These are phyloP conservation scores for Penicillium corylophilum DNA, from an alignment of 2,329 filamentous ascomycete genomes.

Conservation along the genomic window DNA sequence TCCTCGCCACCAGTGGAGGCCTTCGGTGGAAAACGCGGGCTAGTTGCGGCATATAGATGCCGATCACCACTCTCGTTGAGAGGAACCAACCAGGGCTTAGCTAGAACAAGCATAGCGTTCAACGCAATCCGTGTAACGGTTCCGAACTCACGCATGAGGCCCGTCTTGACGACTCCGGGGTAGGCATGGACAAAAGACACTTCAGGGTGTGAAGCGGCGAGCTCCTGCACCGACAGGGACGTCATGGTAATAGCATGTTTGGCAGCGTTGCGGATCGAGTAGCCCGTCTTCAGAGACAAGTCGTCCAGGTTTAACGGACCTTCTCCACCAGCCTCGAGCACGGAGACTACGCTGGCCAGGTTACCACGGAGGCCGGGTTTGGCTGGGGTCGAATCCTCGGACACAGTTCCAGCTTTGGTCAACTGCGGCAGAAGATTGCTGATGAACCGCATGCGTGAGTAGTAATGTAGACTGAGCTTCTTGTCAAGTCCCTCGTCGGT, in stretches of 20 bases:
- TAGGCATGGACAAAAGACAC: constrained; percentile 53
- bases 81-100: constrained; percentile 11
- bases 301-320: constrained; percentile 14
- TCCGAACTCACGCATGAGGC: constrained; percentile 10
- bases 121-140: constrained; percentile 5
- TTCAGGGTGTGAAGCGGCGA: constrained; percentile 48
- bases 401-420: constrained; percentile 5
- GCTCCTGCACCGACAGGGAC: constrained; percentile 29
- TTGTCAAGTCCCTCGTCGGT: constrained; percentile 34
- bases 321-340: constrained; percentile 14
- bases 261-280: constrained; percentile 12
- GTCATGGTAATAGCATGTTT: constrained; percentile 19
- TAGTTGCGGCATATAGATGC: constrained; percentile 19
- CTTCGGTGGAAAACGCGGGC: constrained; percentile 12
- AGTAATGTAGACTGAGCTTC: constrained; percentile 31
- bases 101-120: constrained; percentile 3
- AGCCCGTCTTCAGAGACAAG: constrained; percentile 12
- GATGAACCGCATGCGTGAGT: constrained; percentile 37
- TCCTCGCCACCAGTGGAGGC: constrained; percentile 1
- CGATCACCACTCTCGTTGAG: constrained; percentile 17
- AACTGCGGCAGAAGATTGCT: constrained; percentile 32
- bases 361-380: constrained; percentile 2
- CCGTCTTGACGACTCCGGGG: constrained; percentile 44
- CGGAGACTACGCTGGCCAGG: constrained; percentile 15
- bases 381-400: not conserved